Conservation (phyloP, 345 rosid species). For the Ricinus communis region DNA sequence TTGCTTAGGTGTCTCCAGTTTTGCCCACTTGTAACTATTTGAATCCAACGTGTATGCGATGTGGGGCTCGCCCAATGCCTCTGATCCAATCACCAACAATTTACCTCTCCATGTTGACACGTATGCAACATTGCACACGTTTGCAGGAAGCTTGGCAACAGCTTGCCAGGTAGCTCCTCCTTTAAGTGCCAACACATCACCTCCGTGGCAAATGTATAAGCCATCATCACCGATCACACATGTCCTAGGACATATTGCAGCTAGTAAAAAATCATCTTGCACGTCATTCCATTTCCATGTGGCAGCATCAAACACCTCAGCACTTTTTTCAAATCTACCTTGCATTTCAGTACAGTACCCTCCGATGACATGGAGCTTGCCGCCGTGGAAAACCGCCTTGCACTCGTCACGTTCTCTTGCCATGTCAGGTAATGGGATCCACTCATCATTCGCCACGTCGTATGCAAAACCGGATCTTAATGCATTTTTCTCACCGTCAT, state of each 20-base stretch:
- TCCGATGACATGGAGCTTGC: conserved; percentile 69
- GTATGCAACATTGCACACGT: conserved; percentile 35
- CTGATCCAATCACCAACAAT: conserved; percentile 60
- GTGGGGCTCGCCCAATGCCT: conserved; percentile 36
- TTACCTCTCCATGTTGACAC: conserved; percentile 44
- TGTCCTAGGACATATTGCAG: conserved; percentile 35
- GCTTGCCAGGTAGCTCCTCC: conserved; percentile 43
- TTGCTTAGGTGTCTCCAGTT: conserved; percentile 32
- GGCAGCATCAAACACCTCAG: conserved; percentile 45
- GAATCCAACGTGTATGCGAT: conserved; percentile 34
- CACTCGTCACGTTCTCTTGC: conserved; percentile 73
- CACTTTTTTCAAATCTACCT: conserved; percentile 52
- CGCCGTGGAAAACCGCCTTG: conserved; percentile 51
- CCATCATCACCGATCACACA: conserved; percentile 29
- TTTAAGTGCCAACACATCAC: conserved; percentile 32
- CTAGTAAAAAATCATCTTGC: conserved; percentile 32
- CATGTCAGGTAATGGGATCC: conserved; percentile 71
- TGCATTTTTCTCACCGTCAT: conserved; percentile 65
- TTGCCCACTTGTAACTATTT: conserved; percentile 43
- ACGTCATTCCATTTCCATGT: conserved; percentile 49
- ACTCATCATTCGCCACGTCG: conserved; percentile 56
- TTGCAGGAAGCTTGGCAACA: conserved; percentile 50
- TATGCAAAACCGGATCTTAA: conserved; percentile 57
- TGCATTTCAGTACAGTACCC: conserved; percentile 78
- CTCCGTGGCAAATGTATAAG: conserved; percentile 43